A percentile compares a stretch with the other conserved stretches of the same genome.
phyloP scores from a whole-genome alignment of 1,139 yeast species.

The Yamadazyma sp. region DNA sequence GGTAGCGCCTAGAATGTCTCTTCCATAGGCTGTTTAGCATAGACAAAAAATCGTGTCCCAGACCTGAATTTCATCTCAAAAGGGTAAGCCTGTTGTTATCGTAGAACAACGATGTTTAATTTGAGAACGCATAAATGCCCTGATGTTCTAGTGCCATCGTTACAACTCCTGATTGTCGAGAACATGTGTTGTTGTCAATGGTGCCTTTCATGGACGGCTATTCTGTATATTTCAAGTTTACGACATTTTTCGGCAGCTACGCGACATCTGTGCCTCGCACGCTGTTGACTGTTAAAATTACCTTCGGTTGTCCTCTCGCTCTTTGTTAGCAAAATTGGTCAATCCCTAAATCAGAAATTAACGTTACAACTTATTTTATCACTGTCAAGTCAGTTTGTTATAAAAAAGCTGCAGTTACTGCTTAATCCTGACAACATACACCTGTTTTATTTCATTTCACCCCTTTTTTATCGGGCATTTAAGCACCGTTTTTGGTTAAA shows the following conservation, averaged over 20 bases:
- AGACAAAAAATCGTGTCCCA: no score
- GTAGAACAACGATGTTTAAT: background rate
- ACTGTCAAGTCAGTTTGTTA: background rate
- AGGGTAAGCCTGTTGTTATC: background rate
- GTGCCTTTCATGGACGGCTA: no score
- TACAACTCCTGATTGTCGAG: no score
- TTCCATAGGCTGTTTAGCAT: no score
- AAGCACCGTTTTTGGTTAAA: no score
- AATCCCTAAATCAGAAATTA: constrained; percentile 5
- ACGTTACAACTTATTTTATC: background rate
- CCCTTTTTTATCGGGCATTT: no score
- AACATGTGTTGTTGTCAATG: no score
- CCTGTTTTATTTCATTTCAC: no score
- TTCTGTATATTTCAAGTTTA: no score
- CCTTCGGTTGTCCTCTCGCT: constrained; percentile 1
- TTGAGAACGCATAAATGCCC: no score
- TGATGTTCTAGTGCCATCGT: no score
- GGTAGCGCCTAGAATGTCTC: background rate
- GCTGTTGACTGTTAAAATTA: background rate
- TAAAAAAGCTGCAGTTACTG: background rate
- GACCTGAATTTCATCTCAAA: background rate
- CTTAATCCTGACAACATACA: no score
- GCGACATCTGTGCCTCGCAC: background rate
- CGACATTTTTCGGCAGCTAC: background rate
- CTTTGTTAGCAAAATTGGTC: constrained; percentile 2